Evolutionary conservation across 805 yeast species (phyloP).

Genomic region (Yamadazyma tumulicola): DNA sequence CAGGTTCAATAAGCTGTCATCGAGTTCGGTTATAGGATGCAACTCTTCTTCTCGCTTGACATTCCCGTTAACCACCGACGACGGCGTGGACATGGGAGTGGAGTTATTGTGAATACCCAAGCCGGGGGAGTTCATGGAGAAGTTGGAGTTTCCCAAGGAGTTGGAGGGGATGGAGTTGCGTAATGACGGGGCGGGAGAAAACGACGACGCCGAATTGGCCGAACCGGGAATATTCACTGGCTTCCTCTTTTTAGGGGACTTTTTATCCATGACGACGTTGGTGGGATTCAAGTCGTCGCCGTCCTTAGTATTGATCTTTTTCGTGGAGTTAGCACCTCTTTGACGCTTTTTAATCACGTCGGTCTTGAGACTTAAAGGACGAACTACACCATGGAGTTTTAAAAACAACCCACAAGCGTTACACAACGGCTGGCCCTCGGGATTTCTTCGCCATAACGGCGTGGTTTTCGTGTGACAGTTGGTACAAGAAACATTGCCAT

Average conservation of each 20-base stretch:
- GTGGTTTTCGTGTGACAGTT: conserved; percentile 92
- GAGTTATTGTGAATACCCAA: conserved; percentile 6
- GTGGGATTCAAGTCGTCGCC: conserved; percentile 52
- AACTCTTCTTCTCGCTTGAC: conserved; percentile 10
- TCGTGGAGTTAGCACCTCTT: conserved; percentile 37
- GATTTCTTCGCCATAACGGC: conserved; percentile 92
- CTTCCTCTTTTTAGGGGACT: conserved; percentile 12
- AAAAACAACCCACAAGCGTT: conserved; percentile 94
- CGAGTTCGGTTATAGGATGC: conserved; percentile 13
- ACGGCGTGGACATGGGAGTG: conserved; percentile 9
- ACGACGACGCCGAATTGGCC: not conserved
- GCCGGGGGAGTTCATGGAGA: conserved; percentile 6
- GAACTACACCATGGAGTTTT: conserved; percentile 90
- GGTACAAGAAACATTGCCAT: conserved; percentile 48
- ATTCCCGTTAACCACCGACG: conserved; percentile 4
- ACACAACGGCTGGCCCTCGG: conserved; percentile 89
- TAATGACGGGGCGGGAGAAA: not conserved
- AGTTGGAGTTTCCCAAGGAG: not conserved
- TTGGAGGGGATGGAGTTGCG: not conserved
- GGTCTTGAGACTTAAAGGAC: conserved; percentile 87
- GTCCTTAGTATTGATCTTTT: conserved; percentile 32
- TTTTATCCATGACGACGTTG: conserved; percentile 17
- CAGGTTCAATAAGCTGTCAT: conserved; percentile 12
- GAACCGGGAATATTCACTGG: conserved; percentile 10
- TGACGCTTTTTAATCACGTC: conserved; percentile 92